These are phyloP conservation scores for Colletotrichum kahawae DNA, from an alignment of 2,329 filamentous ascomycete species.

Conservation along the genomic window DNA sequence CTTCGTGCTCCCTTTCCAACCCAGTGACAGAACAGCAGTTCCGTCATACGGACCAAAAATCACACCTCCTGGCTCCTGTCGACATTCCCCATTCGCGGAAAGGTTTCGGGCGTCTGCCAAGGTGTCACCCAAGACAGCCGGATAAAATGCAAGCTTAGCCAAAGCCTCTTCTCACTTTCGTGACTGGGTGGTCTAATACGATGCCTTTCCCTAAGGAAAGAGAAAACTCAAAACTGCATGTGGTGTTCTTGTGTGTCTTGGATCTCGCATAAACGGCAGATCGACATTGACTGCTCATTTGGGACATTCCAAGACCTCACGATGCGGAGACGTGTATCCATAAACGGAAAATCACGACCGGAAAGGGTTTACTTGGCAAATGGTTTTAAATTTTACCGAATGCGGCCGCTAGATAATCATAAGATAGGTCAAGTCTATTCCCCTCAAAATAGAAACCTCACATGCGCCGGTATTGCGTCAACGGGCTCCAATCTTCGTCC, in stretches of 20 bases:
- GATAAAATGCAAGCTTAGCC: background rate
- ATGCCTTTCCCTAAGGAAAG: background rate
- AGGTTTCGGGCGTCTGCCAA: background rate
- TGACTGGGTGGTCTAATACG: fast-evolving
- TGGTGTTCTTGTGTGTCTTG: background rate
- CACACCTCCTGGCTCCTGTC: background rate
- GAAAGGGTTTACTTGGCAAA: background rate
- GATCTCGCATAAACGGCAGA: background rate
- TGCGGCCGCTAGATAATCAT: background rate
- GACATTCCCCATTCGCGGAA: background rate
- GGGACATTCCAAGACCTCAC: background rate
- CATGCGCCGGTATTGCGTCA: background rate
- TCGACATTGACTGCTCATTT: background rate
- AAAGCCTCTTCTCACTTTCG: background rate
- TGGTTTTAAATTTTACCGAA: background rate
- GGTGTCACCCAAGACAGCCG: background rate
- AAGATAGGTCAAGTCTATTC: background rate
- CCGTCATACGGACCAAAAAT: background rate
- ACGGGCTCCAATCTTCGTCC: background rate
- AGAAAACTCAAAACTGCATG: background rate
- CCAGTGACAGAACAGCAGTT: background rate
- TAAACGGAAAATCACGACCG: background rate
- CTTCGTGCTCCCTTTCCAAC: background rate
- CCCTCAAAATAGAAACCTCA: background rate
- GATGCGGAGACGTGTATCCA: background rate